Evolutionary conservation across 1,139 yeast species (phyloP).

Genomic region (Candida labiduridarum): DNA sequence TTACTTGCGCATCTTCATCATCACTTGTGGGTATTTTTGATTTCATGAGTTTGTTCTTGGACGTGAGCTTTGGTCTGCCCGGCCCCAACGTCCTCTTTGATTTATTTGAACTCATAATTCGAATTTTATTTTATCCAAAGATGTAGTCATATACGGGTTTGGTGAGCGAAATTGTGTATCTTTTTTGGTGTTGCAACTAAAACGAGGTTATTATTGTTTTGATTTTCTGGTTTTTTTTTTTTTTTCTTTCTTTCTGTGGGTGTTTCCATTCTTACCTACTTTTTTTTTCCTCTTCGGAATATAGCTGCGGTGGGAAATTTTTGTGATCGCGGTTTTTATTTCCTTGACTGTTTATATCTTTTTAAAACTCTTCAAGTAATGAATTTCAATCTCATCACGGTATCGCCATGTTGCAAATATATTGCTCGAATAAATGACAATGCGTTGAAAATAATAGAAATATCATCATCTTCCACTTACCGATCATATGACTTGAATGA

Average conservation of each 20-base stretch:
- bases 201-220: slow-evolving; percentile 2
- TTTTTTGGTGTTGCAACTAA: not conserved
- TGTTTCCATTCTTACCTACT: not conserved
- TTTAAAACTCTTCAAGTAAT: not conserved
- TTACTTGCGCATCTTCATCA: slow-evolving; percentile 2
- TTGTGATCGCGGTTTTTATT: not conserved
- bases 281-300: not conserved
- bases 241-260: not conserved
- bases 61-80: not conserved
- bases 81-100: slow-evolving; percentile 2
- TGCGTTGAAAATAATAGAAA: not conserved
- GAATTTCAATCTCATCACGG: not conserved
- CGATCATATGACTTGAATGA: slow-evolving; percentile 5
- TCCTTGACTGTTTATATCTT: not conserved
- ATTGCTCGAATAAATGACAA: slow-evolving; percentile 12
- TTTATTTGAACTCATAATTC: not conserved
- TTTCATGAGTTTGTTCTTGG: not conserved
- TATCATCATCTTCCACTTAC: not conserved
- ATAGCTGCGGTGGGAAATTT: not conserved
- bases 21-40: not conserved
- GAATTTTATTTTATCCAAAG: not conserved
- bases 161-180: not conserved
- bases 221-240: not conserved
- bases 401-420: slow-evolving; percentile 22
- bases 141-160: not conserved